phyloP scores from a whole-genome alignment of 805 yeast species.

The Millerozyma acaciae region DNA sequence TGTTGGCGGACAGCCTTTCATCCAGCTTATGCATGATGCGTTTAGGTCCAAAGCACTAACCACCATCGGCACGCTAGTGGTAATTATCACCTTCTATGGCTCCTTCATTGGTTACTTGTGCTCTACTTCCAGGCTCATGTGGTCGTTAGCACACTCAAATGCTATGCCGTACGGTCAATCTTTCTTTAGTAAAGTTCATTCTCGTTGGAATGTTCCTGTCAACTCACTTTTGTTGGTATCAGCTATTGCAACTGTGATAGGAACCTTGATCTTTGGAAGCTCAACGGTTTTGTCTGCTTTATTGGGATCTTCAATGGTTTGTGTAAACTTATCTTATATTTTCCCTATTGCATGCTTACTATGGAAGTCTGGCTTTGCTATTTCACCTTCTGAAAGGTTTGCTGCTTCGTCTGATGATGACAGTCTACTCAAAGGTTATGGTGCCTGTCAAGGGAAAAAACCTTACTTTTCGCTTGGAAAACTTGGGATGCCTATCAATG shows the following conservation, averaged over 20 bases:
- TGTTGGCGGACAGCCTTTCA: conserved; percentile 20
- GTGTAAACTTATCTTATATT: conserved; percentile 26
- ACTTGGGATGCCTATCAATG: conserved; percentile 14
- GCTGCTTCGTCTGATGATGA: conserved; percentile 1
- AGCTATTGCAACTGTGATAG: conserved; percentile 20
- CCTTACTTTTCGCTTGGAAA: conserved; percentile 16
- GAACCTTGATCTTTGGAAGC: conserved; percentile 23
- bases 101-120: conserved; percentile 18
- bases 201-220: conserved; percentile 21
- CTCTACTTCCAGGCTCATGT: conserved; percentile 29
- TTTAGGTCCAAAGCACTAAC: conserved; percentile 22
- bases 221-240: conserved; percentile 18
- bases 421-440: neutral
- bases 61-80: conserved; percentile 18
- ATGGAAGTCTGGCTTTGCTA: conserved; percentile 9
- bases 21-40: conserved; percentile 20
- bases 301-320: conserved; percentile 26
- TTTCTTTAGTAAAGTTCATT: conserved; percentile 20
- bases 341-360: conserved; percentile 24
- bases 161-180: conserved; percentile 27
- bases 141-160: conserved; percentile 32
- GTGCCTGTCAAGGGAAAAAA: too few relatives aligned
- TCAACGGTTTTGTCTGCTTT: conserved; percentile 30
- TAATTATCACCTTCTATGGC: conserved; percentile 16
- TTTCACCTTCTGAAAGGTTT: conserved; percentile 9